A percentile compares a stretch with the other conserved stretches of the same genome.
phyloP scores from a whole-genome alignment of 2,329 filamentous ascomycete species.

The Clarireedia hainanense region DNA sequence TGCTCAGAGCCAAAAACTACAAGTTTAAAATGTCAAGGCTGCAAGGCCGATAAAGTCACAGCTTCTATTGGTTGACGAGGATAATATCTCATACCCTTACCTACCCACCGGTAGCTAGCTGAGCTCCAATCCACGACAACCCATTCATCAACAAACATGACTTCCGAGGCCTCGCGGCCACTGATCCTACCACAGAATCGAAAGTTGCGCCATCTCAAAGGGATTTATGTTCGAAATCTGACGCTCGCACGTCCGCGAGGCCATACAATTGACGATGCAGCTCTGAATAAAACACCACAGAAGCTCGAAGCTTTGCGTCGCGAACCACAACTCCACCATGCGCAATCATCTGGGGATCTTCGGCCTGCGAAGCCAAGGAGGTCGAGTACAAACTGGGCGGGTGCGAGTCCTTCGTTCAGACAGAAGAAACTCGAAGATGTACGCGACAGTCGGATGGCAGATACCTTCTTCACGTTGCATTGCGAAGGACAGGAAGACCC shows the following conservation, averaged over 20 bases:
- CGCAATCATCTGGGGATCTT: conserved; percentile 47
- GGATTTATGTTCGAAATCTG: conserved; percentile 80
- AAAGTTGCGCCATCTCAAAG: conserved; percentile 78
- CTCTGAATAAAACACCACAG: conserved; percentile 56
- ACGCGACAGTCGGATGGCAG: conserved; percentile 64
- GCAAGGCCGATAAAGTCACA: background rate
- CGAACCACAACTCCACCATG: conserved; percentile 45
- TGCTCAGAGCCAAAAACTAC: too few species aligned
- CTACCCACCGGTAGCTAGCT: background rate
- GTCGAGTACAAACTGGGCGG: conserved; percentile 56
- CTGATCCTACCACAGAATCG: conserved; percentile 66
- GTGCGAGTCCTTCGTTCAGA: conserved; percentile 47
- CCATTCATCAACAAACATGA: conserved; percentile 22
- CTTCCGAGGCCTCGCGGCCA: conserved; percentile 31
- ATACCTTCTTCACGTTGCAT: conserved; percentile 85
- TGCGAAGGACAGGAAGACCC: conserved; percentile 58
- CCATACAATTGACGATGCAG: conserved; percentile 67
- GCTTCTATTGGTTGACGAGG: background rate
- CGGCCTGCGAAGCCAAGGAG: conserved; percentile 39
- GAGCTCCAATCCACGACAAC: background rate
- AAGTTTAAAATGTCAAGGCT: too few species aligned
- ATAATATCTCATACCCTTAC: background rate
- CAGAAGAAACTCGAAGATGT: conserved; percentile 73
- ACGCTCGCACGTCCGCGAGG: conserved; percentile 52
- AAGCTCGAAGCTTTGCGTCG: conserved; percentile 48